These are phyloP conservation scores for Xylariaceae sp. DNA, from an alignment of 2,329 filamentous ascomycete species.

Conservation along the genomic window DNA sequence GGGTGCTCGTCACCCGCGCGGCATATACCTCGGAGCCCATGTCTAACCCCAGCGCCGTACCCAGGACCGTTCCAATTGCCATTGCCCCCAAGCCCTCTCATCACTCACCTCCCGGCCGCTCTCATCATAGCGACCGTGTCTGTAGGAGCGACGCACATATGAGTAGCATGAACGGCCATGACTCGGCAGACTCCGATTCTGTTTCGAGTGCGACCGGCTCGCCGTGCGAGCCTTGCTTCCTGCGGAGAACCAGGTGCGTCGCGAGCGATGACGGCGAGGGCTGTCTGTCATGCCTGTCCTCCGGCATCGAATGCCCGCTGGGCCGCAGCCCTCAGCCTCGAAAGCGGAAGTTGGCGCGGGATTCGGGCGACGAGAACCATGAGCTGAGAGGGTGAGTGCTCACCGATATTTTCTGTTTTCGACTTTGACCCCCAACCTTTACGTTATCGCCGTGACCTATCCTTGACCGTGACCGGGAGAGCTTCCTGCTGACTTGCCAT, in stretches of 20 bases:
- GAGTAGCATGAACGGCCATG: conserved; percentile 43
- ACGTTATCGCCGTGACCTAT: conserved; percentile 19
- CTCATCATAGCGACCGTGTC: too few species aligned
- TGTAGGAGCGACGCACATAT: conserved; percentile 41
- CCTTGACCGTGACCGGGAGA: conserved; percentile 15
- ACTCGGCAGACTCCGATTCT: conserved; percentile 42
- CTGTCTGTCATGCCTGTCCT: conserved; percentile 71
- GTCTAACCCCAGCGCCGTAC: conserved; percentile 46
- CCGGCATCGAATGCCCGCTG: conserved; percentile 73
- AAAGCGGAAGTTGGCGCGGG: conserved; percentile 69
- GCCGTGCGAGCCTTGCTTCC: conserved; percentile 67
- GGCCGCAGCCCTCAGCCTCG: conserved; percentile 67
- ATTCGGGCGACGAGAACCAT: conserved; percentile 50
- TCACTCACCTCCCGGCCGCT: too few species aligned
- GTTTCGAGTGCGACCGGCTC: conserved; percentile 36
- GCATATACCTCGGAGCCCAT: conserved; percentile 30
- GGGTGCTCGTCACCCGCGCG: too few species aligned
- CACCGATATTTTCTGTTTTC: conserved; percentile 19
- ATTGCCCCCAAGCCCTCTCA: conserved; percentile 55
- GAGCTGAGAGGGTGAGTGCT: conserved; percentile 63
- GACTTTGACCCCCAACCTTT: conserved; percentile 23
- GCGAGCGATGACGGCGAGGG: conserved; percentile 64
- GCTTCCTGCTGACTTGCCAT: conserved; percentile 39
- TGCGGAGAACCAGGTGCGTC: conserved; percentile 68
- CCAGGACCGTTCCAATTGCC: conserved; percentile 57